Percentiles rank a stretch among this genome's conserved stretches.
These are phyloP conservation scores for Boletus eberwhitei DNA, from an alignment of 768 basidiomycete species.

Conservation along the genomic window DNA sequence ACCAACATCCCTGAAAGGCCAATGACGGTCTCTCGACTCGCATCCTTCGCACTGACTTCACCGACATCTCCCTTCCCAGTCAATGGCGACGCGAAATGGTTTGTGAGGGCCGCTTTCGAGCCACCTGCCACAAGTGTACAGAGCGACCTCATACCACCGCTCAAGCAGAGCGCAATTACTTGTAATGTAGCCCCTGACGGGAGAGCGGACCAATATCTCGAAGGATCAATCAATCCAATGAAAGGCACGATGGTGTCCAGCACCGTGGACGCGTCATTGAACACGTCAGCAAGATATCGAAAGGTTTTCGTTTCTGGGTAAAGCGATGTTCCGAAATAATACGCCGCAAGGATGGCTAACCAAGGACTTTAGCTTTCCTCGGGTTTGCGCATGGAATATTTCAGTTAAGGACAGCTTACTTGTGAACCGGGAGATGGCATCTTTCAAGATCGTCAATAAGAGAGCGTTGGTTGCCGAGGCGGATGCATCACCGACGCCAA, in stretches of 20 bases:
- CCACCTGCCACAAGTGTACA: conserved; percentile 66
- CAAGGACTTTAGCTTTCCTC: neutral
- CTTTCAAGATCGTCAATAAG: conserved; percentile 62
- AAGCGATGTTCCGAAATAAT: conserved; percentile 59
- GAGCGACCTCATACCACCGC: conserved; percentile 54
- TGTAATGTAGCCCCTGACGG: conserved; percentile 36
- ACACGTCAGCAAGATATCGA: conserved; percentile 61
- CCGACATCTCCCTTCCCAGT: conserved; percentile 59
- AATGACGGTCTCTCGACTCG: conserved; percentile 68
- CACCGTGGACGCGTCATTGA: conserved; percentile 59
- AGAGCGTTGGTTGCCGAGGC: conserved; percentile 66
- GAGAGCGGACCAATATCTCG: conserved; percentile 34
- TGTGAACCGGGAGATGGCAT: conserved; percentile 58
- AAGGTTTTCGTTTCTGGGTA: conserved; percentile 71
- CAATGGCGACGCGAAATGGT: conserved; percentile 59
- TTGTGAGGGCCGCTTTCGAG: conserved; percentile 64
- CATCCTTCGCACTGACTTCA: conserved; percentile 69
- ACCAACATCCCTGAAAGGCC: conserved; percentile 68
- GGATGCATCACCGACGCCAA: conserved; percentile 67
- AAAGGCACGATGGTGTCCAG: conserved; percentile 60
- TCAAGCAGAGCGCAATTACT: conserved; percentile 50
- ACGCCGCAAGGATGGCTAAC: conserved; percentile 60
- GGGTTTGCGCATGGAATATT: neutral
- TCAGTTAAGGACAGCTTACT: conserved; percentile 39
- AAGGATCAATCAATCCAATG: conserved; percentile 34